These are phyloP conservation scores for Fusarium succisae DNA, from an alignment of 2,329 filamentous ascomycete species.

Conservation along the genomic window DNA sequence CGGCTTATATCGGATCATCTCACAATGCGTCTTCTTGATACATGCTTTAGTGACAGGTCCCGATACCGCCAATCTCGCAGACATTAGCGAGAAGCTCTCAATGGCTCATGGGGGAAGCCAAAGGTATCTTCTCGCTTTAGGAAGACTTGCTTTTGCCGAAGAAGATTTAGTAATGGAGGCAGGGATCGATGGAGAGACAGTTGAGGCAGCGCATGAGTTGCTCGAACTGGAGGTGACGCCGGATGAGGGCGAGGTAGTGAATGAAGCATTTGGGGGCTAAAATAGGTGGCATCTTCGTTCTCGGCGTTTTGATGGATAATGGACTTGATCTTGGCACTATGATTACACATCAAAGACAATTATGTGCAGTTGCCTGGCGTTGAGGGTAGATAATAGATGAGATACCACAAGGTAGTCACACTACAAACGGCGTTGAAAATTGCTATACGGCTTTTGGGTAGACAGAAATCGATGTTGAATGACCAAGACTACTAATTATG, in stretches of 20 bases:
- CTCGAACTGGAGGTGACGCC: conserved; percentile 83
- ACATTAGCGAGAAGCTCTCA: conserved; percentile 77
- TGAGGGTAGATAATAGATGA: conserved; percentile 10
- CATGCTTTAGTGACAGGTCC: conserved; percentile 63
- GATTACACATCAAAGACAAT: neutral
- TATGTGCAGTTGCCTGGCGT: conserved; percentile 6
- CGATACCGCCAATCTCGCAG: conserved; percentile 55
- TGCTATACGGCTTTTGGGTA: neutral
- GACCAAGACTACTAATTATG: neutral
- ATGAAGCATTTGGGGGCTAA: conserved; percentile 53
- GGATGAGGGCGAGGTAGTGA: conserved; percentile 65
- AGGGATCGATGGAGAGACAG: conserved; percentile 79
- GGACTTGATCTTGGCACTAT: neutral
- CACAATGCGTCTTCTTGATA: conserved; percentile 59
- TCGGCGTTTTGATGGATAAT: conserved; percentile 23
- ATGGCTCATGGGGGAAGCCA: conserved; percentile 78
- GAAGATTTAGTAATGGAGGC: conserved; percentile 81
- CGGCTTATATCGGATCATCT: conserved; percentile 57
- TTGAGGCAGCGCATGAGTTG: conserved; percentile 82
- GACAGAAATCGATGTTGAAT: neutral
- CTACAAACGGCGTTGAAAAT: neutral
- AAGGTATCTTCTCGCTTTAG: conserved; percentile 83
- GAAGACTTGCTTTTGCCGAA: conserved; percentile 83
- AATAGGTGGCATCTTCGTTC: neutral
- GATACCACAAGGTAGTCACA: conserved; percentile 16